Base-by-base conservation (phyloP, 345 rosid species). In the Cardamine chenopodiifolia region DNA sequence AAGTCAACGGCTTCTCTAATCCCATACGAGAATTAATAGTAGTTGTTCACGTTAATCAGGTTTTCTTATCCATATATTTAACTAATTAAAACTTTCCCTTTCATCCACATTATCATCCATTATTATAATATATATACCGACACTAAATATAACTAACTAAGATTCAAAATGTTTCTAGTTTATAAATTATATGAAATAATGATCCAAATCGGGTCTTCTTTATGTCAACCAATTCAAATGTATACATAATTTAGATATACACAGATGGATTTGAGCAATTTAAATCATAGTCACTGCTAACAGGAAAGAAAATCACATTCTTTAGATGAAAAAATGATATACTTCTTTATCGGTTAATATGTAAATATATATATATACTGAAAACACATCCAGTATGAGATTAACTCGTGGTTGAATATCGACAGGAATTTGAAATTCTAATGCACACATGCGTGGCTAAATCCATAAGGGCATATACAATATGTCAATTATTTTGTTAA, bases 1-100 rank as follows among this genome's bases (percentile, higher is more conserved):
- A 69, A 69, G 79, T 76, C 79, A 76, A 76, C 60, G 71, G 22
- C 70, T 61, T 76, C 80, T 76, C 80, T 76, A 68, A 68, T 75
- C 64, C 70, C 53, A 42, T 75, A 61, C 23, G 25, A 60, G 42
- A 75, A 50, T 20, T 59, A 62, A 62, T 60, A 70, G 22, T 70
- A 70, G 9, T 68, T 62, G 6, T 62, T 76, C 55, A 61, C 17
- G 20, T 52, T 69, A 50, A 68, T 68, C 49, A 17, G 57, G 49
- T 52, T 50, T 66, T 61, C 74, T 52, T 76, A 62, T 76, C 48
- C 44, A 62, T 62, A 35, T 56, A 74, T 55, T 60, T 59, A 48
- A 28, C 32, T 23, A 50, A 52, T 68, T 39, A 49, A 52, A 62
- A 44, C 65, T 12, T 53, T 68, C 68, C 56, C 63, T 68, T 76